Evolutionary conservation across 176 grass and related monocot species (phyloP).

Genomic region (Triticum turgidum): DNA sequence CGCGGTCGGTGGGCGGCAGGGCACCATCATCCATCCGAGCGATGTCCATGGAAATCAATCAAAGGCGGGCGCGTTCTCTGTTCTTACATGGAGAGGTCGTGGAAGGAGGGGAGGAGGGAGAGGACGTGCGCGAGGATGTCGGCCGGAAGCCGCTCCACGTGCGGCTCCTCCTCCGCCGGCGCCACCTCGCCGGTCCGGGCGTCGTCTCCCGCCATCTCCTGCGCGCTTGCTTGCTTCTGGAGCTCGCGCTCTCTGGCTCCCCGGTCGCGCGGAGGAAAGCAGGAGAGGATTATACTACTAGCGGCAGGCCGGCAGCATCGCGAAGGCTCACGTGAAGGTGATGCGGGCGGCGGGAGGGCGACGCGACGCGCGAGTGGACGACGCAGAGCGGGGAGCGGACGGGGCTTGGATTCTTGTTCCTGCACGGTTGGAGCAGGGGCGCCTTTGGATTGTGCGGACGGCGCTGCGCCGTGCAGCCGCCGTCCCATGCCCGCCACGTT

Average conservation of each 20-base stretch:
- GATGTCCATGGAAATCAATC: background rate
- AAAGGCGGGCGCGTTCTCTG: background rate
- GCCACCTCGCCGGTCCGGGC: background rate
- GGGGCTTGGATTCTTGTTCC: conserved; percentile 25
- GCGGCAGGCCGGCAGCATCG: conserved; percentile 15
- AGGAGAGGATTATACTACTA: conserved; percentile 17
- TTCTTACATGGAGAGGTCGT: conserved; percentile 68
- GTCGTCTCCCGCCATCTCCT: background rate
- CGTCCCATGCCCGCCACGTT: background rate
- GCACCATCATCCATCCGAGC: background rate
- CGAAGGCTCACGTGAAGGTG: conserved; percentile 15
- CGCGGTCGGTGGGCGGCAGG: too few relatives aligned
- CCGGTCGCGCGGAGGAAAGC: background rate
- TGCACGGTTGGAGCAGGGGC: background rate
- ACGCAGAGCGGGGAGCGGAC: background rate
- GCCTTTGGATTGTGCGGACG: conserved; percentile 26
- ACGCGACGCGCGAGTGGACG: conserved; percentile 22
- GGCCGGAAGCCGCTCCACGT: conserved; percentile 72
- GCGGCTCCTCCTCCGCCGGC: conserved; percentile 33
- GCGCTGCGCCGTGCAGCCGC: background rate
- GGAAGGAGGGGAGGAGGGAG: conserved; percentile 76
- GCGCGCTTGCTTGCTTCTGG: background rate
- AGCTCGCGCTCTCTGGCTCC: conserved; percentile 6
- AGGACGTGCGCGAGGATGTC: conserved; percentile 77
- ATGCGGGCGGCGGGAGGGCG: conserved; percentile 22